A percentile compares a stretch with the other conserved stretches of the same genome.
phyloP scores from a whole-genome alignment of 176 grass and related monocot species.

The Phoenix roebelenii region DNA sequence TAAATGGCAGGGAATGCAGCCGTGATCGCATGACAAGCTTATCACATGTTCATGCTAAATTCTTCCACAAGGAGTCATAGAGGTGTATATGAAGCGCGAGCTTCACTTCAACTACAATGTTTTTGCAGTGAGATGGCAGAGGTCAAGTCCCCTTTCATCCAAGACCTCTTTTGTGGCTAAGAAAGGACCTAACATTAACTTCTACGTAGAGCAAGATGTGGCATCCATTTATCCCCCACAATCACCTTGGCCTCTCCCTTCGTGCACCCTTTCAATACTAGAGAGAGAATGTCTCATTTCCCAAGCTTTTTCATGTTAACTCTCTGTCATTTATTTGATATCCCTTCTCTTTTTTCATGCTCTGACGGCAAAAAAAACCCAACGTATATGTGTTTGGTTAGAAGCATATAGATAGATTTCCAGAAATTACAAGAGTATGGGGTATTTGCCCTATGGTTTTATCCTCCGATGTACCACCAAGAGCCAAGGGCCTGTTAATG shows the following conservation, averaged over 20 bases:
- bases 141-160: too few relatives aligned
- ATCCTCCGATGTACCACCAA: neutral
- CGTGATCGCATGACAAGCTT: too few relatives aligned
- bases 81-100: too few relatives aligned
- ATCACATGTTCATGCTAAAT: too few relatives aligned
- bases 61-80: too few relatives aligned
- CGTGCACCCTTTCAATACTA: constrained; percentile 4
- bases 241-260: constrained; percentile 1
- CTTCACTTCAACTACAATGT: too few relatives aligned
- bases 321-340: neutral
- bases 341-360: constrained; percentile 4
- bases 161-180: neutral
- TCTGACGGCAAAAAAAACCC: neutral
- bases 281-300: constrained; percentile 4
- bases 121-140: too few relatives aligned
- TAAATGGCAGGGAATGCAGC: too few relatives aligned
- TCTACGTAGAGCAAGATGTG: neutral
- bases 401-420: too few relatives aligned
- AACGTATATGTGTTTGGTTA: too few relatives aligned
- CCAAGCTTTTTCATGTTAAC: constrained; percentile 1
- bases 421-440: neutral
- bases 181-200: neutral
- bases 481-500: neutral
- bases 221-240: constrained; percentile 13
- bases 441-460: neutral